Evolutionary conservation across 306 rosid genomes (phyloP), one percentile per base, ranked within the genome.

Genomic region (Begonia peltatifolia): DNA sequence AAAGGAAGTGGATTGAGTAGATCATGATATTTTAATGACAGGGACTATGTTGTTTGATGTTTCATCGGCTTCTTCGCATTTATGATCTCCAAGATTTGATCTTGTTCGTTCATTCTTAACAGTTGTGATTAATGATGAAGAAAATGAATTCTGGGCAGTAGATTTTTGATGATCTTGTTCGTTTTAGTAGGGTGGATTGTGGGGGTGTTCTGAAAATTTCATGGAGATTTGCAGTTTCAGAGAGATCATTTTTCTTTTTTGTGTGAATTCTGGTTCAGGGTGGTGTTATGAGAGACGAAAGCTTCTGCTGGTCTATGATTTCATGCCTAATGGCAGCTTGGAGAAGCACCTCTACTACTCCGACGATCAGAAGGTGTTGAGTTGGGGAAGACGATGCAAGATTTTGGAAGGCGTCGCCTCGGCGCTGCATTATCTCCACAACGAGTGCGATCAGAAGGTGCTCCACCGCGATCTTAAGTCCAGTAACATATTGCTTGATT

Each of bases 201-300:
- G 23, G 23, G 23, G 0, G 23, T 20, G 23, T 20, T 20, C 23
- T 20, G 23, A 20, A 20, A 20, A 20, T 20, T 20, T 20, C 23
- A 20, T 3, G 23, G 23, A 20, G 23, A 20, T 20, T 20, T 20
- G 23, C 23, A 20, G 23, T 20, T 1, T 20, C 23, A 20, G 23
- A 20, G 23, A 20, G 23, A 20, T 30, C 38, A 30, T 30, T 30
- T 30, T 6, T 30, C 14, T 43, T n/a, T 14, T 48, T 30, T 3
- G 2, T 25, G 35, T 6, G 35, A 25, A 25, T 25, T 25, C 35
- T 25, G 38, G 9, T 30, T 1, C 60, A 73, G 74, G 79, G 18
- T 77, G 79, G 83, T 73, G 79, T 71, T 67, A 77, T 18, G 79
- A 77, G 61, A 66, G 66, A 55, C 62, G 69, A 54, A 70, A 67